Evolutionary conservation across 2,329 filamentous ascomycete species (phyloP).

Genomic region (Colletotrichum melonis): DNA sequence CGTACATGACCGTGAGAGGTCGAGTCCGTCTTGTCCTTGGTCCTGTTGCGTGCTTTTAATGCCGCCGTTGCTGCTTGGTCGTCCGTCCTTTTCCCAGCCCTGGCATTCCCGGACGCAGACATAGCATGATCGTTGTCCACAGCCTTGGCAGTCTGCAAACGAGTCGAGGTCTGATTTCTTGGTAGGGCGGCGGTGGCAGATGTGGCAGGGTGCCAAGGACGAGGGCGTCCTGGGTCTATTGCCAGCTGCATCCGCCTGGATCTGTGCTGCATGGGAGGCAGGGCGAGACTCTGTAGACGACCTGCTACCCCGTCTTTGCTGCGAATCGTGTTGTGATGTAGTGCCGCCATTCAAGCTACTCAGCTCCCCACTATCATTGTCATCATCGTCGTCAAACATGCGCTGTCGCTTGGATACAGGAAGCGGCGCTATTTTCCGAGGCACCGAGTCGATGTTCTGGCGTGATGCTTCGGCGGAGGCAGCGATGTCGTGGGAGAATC

Average conservation of each 20-base stretch:
- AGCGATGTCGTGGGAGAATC: neutral
- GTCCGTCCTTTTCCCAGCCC: slow-evolving; percentile 51
- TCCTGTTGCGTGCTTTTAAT: slow-evolving; percentile 9
- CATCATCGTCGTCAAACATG: slow-evolving; percentile 24
- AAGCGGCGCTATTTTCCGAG: slow-evolving; percentile 27
- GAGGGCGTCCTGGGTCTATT: slow-evolving; percentile 35
- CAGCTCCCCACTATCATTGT: neutral
- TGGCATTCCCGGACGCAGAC: slow-evolving; percentile 75
- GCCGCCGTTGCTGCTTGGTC: slow-evolving; percentile 35
- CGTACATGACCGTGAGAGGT: slow-evolving; percentile 56
- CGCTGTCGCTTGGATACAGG: slow-evolving; percentile 28
- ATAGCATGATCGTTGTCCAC: slow-evolving; percentile 72
- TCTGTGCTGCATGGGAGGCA: neutral
- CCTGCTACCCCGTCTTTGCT: slow-evolving; percentile 18
- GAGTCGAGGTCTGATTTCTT: slow-evolving; percentile 74
- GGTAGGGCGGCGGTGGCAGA: slow-evolving; percentile 74
- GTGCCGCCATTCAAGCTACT: neutral
- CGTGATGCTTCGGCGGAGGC: neutral
- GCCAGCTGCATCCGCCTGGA: slow-evolving; percentile 13
- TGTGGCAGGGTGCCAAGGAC: slow-evolving; percentile 69
- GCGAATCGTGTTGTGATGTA: neutral
- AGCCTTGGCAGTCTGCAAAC: slow-evolving; percentile 73
- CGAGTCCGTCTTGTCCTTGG: slow-evolving; percentile 32
- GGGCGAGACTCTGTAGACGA: slow-evolving; percentile 16
- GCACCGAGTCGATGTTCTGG: slow-evolving; percentile 8